Base-by-base conservation (phyloP, 2,329 filamentous ascomycete genomes). In the Purpureocillium lavendulum region DNA sequence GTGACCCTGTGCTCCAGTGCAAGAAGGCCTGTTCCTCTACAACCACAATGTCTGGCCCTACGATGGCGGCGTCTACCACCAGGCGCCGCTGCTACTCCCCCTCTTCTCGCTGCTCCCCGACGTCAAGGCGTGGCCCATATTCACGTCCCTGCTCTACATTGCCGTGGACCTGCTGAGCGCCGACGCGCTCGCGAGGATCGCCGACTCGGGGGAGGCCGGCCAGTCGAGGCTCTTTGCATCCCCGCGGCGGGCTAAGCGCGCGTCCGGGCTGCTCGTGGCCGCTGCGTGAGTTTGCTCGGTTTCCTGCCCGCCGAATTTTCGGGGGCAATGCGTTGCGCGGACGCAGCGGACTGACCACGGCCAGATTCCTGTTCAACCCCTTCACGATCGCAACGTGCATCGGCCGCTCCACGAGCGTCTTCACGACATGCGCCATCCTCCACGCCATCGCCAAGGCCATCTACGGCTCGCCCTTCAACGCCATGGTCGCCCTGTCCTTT, bases 21-120 rank as follows among this genome's bases (percentile, higher is more conserved):
- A 97, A 71, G 92, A 98, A 66, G 92, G 92, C 15, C 69, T 98
- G 42, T 98, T 95, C 56, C 78, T 98, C 16, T 97, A 97, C 62
- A 89, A 86, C 48, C 87, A 94, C 61, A 94, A 95, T 67, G 86
- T 97, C 41, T 96, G 88, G 44, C 92, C 92, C 1, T 98, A 97
- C 66, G 88, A 98, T 60, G 92, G 92, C 48, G 92, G 92, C 53
- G 87, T 82, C 57, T 82, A 75, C 60, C 74, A 80, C 64, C 73
- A 95, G 71, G 87, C 89, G 32, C 92, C 92, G 35, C 72, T 98
- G 41, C 76, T 98, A 31, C 78, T 98, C 43, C 87, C 90, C 34
- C 74, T 97, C 49, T 96, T 97, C 70, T 86, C 87, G 29, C 74
- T 96, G 33, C 75, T 98, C 33, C 90, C 92, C 9, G 76, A 82